A percentile compares a stretch with the other conserved stretches of the same genome.
Conservation (phyloP, 768 basidiomycete genomes). For the Cantharellus cinnabarinus region DNA sequence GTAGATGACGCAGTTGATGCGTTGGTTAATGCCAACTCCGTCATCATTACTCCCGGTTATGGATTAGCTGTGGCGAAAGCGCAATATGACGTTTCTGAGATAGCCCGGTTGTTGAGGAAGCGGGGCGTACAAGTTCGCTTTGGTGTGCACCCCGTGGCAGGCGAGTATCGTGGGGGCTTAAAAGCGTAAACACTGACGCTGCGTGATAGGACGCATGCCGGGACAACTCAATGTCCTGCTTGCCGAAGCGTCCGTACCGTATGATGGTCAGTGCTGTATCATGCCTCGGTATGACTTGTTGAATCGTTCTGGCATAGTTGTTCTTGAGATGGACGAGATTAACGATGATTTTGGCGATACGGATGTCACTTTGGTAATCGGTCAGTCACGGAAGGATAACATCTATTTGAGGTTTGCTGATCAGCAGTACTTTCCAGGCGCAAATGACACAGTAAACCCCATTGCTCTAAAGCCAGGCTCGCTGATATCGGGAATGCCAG, state of each 20-base stretch:
- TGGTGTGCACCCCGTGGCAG: conserved; percentile 58
- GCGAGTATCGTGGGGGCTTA: conserved; percentile 13
- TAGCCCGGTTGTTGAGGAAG: conserved; percentile 46
- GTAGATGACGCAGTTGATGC: conserved; percentile 69
- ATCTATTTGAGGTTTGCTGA: background rate
- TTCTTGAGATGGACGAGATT: conserved; percentile 87
- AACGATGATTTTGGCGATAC: conserved; percentile 81
- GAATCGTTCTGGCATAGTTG: conserved; percentile 29
- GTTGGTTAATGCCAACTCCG: conserved; percentile 57
- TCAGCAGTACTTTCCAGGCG: conserved; percentile 18
- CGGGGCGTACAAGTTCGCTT: conserved; percentile 49
- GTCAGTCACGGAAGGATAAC: background rate
- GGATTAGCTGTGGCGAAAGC: conserved; percentile 89
- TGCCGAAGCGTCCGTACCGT: conserved; percentile 77
- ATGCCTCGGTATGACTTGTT: background rate
- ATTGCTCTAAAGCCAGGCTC: conserved; percentile 75
- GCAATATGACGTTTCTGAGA: conserved; percentile 55
- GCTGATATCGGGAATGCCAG: conserved; percentile 81
- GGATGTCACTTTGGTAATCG: conserved; percentile 78
- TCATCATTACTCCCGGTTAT: conserved; percentile 55
- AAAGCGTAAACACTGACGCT: background rate
- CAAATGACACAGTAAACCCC: conserved; percentile 84
- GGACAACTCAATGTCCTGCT: conserved; percentile 85
- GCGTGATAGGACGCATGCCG: conserved; percentile 41
- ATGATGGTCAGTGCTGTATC: conserved; percentile 40